These are phyloP conservation scores for Rhododendron ovatum DNA, from an alignment of 148 eudicot species.

Conservation along the genomic window DNA sequence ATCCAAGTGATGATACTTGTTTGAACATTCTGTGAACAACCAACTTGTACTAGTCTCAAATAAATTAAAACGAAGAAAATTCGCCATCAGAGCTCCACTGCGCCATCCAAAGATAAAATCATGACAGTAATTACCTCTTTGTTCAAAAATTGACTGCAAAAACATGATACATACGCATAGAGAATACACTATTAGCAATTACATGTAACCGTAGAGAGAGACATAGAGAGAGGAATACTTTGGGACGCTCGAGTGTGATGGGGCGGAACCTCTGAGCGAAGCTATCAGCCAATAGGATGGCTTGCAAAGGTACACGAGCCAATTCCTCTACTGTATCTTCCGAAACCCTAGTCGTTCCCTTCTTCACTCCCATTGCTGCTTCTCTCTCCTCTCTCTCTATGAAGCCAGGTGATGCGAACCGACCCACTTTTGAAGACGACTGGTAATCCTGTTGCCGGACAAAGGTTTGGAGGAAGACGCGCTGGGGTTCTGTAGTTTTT, in stretches of 20 bases:
- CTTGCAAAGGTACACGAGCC: constrained; percentile 59
- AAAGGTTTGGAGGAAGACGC: neutral
- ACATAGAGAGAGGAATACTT: constrained; percentile 27
- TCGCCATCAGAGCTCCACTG: neutral
- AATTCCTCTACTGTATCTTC: constrained; percentile 71
- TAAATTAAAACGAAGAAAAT: neutral
- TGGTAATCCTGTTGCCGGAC: neutral
- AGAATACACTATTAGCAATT: neutral
- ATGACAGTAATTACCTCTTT: neutral
- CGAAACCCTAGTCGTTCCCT: constrained; percentile 32
- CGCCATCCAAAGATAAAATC: neutral
- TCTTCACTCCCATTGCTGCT: constrained; percentile 61
- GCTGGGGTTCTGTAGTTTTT: neutral
- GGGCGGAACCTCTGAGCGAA: constrained; percentile 87
- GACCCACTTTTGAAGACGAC: neutral
- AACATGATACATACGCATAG: neutral
- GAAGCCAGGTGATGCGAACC: neutral
- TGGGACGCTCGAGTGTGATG: constrained; percentile 92
- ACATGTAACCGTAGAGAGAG: neutral
- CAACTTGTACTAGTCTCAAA: neutral
- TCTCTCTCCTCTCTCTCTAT: neutral
- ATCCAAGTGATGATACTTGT: neutral
- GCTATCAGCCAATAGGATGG: constrained; percentile 79
- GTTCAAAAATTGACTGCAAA: neutral
- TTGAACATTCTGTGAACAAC: neutral